Evolutionary conservation across 495 filamentous ascomycete genomes (phyloP).

Genomic region (Penicillium arizonense): DNA sequence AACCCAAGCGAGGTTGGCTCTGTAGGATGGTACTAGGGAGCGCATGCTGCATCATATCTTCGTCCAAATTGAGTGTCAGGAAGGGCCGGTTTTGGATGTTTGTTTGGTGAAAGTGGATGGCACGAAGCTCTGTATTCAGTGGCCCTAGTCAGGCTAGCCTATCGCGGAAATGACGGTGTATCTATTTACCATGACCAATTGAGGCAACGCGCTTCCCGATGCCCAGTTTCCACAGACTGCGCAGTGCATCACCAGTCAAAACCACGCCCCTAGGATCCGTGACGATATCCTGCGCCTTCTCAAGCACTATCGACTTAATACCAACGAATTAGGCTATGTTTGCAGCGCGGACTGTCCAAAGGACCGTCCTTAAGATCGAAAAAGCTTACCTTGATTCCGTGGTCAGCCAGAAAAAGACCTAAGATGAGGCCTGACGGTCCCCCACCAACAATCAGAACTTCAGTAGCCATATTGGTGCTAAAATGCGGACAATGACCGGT

Average conservation of each 20-base stretch:
- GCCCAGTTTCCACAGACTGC: conserved; percentile 36
- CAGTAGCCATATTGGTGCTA: neutral
- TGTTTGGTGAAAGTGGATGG: conserved; percentile 10
- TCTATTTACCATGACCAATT: conserved; percentile 11
- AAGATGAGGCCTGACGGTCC: conserved; percentile 36
- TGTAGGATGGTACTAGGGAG: conserved; percentile 19
- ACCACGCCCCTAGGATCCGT: conserved; percentile 44
- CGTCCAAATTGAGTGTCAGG: conserved; percentile 9
- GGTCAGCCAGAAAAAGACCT: conserved; percentile 26
- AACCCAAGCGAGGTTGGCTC: conserved; percentile 15
- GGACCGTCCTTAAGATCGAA: neutral
- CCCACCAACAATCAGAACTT: conserved; percentile 36
- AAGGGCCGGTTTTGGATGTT: conserved; percentile 8
- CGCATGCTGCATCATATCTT: conserved; percentile 15
- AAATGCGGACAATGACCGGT: too few species aligned
- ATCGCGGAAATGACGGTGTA: too few species aligned
- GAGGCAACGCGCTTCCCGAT: conserved; percentile 27
- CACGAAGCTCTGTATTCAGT: conserved; percentile 8
- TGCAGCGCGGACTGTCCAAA: too few species aligned
- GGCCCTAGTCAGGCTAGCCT: too few species aligned
- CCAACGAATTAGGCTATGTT: neutral
- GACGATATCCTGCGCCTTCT: conserved; percentile 36
- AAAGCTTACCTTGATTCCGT: conserved; percentile 23
- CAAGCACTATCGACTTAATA: conserved; percentile 25
- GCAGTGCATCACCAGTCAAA: conserved; percentile 40